Evolutionary conservation across 2,329 filamentous ascomycete species (phyloP).

Genomic region (Aspergillus pseudoviridinutans): DNA sequence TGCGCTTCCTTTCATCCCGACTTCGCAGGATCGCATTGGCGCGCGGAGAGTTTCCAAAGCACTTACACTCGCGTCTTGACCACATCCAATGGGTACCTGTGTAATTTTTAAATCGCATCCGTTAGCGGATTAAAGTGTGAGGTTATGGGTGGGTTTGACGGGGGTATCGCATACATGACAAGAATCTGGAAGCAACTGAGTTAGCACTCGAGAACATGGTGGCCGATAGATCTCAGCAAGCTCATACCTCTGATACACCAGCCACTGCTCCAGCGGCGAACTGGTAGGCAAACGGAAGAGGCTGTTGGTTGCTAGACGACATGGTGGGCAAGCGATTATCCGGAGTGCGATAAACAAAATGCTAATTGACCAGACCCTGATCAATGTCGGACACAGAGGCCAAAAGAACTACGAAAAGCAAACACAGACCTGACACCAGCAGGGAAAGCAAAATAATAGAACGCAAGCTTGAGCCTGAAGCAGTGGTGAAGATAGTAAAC

Average conservation of each 20-base stretch:
- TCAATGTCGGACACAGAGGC: not conserved
- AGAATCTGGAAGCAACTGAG: conserved; percentile 61
- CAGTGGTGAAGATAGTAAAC: conserved; percentile 9
- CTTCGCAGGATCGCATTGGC: not conserved
- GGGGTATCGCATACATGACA: conserved; percentile 63
- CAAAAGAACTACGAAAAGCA: conserved; percentile 7
- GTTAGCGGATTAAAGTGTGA: not conserved
- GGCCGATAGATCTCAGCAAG: not conserved
- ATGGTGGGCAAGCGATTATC: conserved; percentile 45
- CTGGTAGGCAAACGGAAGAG: conserved; percentile 89
- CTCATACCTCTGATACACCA: conserved; percentile 89
- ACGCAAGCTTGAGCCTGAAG: not conserved
- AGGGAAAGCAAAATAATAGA: conserved; percentile 6
- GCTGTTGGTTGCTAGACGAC: conserved; percentile 61
- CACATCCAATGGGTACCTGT: conserved; percentile 96
- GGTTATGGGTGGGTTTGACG: not conserved
- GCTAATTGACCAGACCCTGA: not conserved
- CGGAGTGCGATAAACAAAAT: not conserved
- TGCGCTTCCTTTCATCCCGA: not conserved
- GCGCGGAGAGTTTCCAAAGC: conserved; percentile 1
- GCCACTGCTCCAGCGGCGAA: conserved; percentile 95
- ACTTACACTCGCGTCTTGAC: conserved; percentile 95
- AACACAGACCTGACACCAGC: not conserved
- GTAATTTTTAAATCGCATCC: not conserved
- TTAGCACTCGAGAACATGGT: not conserved